Conservation (phyloP, 257 asterid species). For the Lithospermum erythrorhizon region DNA sequence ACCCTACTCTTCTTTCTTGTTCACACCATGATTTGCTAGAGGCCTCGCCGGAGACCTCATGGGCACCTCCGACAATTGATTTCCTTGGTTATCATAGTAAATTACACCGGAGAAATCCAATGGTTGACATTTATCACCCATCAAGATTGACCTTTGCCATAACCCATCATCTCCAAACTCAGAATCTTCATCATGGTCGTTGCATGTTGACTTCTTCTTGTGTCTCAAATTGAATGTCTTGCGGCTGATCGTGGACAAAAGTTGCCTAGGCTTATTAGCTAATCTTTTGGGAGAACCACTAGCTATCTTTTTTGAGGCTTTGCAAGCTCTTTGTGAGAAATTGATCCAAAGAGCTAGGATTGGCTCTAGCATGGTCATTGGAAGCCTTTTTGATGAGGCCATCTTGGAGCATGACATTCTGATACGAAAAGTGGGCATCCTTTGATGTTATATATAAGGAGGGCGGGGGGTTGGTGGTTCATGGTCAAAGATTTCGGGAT, state of each 20-base stretch:
- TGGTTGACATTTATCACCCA: constrained; percentile 49
- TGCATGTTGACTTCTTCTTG: constrained; percentile 10
- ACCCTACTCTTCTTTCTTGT: constrained; percentile 9
- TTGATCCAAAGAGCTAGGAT: constrained; percentile 14
- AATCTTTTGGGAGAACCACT: constrained; percentile 11
- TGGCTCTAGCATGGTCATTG: constrained; percentile 10
- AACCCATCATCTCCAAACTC: constrained; percentile 42
- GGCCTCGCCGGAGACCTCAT: constrained; percentile 30
- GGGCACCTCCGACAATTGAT: constrained; percentile 24
- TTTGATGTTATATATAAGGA: no score
- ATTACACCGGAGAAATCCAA: constrained; percentile 48
- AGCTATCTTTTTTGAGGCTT: constrained; percentile 13
- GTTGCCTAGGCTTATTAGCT: constrained; percentile 24
- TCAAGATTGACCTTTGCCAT: constrained; percentile 39
- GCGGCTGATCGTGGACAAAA: constrained; percentile 20
- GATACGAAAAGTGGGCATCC: no score
- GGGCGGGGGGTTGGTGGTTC: no score
- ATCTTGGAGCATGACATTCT: constrained; percentile 3
- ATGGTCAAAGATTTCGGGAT: no score
- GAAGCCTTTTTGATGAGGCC: constrained; percentile 6
- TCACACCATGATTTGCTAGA: constrained; percentile 15
- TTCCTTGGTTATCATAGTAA: constrained; percentile 34
- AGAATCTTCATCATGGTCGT: background rate
- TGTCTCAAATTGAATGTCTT: constrained; percentile 21
- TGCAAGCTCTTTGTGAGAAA: constrained; percentile 11